These are phyloP conservation scores for Cardamine occulta DNA, from an alignment of 345 rosid genomes.

Conservation along the genomic window DNA sequence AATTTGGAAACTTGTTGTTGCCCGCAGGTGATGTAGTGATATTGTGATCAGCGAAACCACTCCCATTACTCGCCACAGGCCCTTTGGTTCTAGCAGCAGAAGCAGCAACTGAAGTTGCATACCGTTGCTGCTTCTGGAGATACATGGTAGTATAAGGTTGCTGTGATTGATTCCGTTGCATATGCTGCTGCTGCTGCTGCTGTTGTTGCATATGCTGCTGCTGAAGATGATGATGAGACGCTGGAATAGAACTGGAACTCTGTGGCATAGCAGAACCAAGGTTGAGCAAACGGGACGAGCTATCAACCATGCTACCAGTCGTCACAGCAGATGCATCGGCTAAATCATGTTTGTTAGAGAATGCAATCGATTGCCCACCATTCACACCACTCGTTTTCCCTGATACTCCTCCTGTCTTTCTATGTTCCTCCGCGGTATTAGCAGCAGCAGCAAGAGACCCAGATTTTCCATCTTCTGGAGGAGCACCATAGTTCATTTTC, in stretches of 20 bases:
- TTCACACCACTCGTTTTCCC: slow-evolving; percentile 38
- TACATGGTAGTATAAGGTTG: slow-evolving; percentile 62
- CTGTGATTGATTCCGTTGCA: slow-evolving; percentile 53
- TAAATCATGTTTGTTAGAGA: slow-evolving; percentile 65
- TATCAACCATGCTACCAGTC: slow-evolving; percentile 70
- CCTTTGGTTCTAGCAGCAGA: slow-evolving; percentile 71
- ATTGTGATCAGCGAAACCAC: slow-evolving; percentile 66
- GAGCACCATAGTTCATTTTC: slow-evolving; percentile 65
- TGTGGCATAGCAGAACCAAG: slow-evolving; percentile 61
- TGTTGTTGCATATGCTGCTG: slow-evolving; percentile 44
- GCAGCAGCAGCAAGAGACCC: slow-evolving; percentile 57
- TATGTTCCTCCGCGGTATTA: slow-evolving; percentile 61
- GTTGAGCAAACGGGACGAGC: slow-evolving; percentile 67
- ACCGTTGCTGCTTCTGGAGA: slow-evolving; percentile 73
- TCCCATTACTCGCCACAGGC: slow-evolving; percentile 62
- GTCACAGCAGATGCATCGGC: slow-evolving; percentile 58
- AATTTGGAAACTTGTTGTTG: slow-evolving; percentile 63
- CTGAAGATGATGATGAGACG: slow-evolving; percentile 49
- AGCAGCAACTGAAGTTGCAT: slow-evolving; percentile 61
- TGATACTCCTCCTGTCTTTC: slow-evolving; percentile 46
- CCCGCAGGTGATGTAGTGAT: slow-evolving; percentile 59
- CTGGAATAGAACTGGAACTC: slow-evolving; percentile 50
- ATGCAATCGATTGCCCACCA: slow-evolving; percentile 82
- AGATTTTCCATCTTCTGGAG: slow-evolving; percentile 67
- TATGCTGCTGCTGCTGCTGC: slow-evolving; percentile 55